These are phyloP conservation scores for Herpetomonas samuelpessoai DNA, from an alignment of 208 protist species.

Conservation along the genomic window DNA sequence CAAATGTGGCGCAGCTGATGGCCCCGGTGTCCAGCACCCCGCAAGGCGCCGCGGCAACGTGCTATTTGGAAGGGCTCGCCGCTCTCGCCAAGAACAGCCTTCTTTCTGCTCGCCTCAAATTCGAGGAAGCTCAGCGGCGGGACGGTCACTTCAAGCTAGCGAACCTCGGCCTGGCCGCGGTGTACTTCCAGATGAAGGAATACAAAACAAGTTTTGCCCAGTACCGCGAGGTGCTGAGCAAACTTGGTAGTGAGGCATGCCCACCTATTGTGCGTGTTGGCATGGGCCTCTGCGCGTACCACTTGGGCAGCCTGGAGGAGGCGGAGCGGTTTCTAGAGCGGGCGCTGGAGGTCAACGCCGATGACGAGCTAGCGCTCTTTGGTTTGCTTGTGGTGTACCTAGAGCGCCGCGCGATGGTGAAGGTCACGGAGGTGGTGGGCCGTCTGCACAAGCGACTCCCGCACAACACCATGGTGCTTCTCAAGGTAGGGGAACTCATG, in stretches of 20 bases:
- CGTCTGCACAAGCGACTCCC: conserved; percentile 53
- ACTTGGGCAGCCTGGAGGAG: conserved; percentile 37
- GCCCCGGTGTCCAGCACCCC: conserved; percentile 9
- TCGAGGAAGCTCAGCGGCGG: conserved; percentile 49
- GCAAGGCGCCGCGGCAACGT: conserved; percentile 32
- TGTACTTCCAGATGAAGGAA: conserved; percentile 51
- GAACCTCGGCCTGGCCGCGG: conserved; percentile 64
- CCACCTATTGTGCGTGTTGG: conserved; percentile 79
- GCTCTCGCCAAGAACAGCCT: conserved; percentile 57
- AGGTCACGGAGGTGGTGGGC: conserved; percentile 51
- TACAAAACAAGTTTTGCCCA: conserved; percentile 76
- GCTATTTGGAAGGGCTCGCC: conserved; percentile 75
- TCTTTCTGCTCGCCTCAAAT: conserved; percentile 52
- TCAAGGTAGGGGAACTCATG: conserved; percentile 75
- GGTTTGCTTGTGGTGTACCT: conserved; percentile 72
- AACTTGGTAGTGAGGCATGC: conserved; percentile 47
- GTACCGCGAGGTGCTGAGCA: conserved; percentile 64
- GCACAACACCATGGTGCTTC: conserved; percentile 68
- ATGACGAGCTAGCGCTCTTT: conserved; percentile 78
- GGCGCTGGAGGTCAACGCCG: conserved; percentile 50
- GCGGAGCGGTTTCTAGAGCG: conserved; percentile 66
- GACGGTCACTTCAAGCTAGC: conserved; percentile 61
- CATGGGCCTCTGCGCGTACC: conserved; percentile 80
- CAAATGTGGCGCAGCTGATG: conserved; percentile 22
- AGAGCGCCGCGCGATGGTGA: conserved; percentile 49